These are phyloP conservation scores for Lotmaria passim DNA, from an alignment of 208 protist genomes.

Conservation along the genomic window DNA sequence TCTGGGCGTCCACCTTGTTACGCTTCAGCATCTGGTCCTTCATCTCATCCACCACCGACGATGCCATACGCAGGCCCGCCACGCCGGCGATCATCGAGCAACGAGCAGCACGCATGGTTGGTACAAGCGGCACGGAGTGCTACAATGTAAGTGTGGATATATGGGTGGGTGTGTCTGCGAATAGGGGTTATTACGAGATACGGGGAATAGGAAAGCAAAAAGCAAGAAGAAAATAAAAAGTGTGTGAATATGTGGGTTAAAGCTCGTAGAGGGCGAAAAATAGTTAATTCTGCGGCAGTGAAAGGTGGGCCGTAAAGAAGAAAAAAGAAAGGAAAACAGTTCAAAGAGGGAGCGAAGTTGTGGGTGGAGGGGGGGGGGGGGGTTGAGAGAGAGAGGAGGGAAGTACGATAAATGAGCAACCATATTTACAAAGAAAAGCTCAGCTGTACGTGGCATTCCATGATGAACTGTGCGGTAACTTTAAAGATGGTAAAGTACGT, in stretches of 20 bases:
- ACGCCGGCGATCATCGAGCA: constrained; percentile 16
- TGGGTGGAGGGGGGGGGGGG: background rate
- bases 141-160: no score
- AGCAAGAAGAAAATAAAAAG: background rate
- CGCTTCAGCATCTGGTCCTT: constrained; percentile 48
- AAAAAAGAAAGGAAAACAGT: background rate
- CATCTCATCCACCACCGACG: constrained; percentile 53
- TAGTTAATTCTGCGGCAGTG: background rate
- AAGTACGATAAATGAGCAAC: no score
- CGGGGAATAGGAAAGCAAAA: no score
- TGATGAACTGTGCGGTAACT: no score
- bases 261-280: background rate
- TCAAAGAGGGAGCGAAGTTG: constrained; percentile 3
- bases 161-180: no score
- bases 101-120: constrained; percentile 50
- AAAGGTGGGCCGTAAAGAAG: background rate
- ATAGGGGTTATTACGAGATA: no score
- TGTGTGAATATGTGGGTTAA: background rate
- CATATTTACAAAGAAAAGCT: no score
- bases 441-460: no score
- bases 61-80: constrained; percentile 35
- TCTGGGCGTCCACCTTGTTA: constrained; percentile 46
- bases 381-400: no score
- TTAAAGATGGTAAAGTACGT: no score
- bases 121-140: background rate